Conservation (phyloP, 2,329 filamentous ascomycete species). For the Colletotrichum sp. region DNA sequence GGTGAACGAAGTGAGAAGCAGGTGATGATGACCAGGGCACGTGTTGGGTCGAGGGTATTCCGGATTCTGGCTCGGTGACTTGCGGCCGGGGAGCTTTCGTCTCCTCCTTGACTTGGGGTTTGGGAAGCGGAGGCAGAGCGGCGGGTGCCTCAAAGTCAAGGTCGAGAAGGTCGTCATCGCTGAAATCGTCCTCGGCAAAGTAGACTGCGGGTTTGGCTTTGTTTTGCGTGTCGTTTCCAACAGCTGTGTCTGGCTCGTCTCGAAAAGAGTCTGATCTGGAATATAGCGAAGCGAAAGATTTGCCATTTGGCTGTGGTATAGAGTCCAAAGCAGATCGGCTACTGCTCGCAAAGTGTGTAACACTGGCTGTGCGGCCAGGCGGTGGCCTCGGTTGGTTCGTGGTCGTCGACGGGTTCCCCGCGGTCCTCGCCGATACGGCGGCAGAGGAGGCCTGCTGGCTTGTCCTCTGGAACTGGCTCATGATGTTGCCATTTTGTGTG, state of each 20-base stretch:
- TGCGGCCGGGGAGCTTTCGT: conserved; percentile 19
- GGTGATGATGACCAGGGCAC: conserved; percentile 79
- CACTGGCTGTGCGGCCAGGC: conserved; percentile 8
- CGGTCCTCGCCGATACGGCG: conserved; percentile 46
- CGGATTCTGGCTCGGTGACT: conserved; percentile 6
- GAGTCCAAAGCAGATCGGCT: conserved; percentile 6
- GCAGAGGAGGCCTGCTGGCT: conserved; percentile 36
- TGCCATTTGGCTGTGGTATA: neutral
- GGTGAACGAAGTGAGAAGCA: conserved; percentile 49
- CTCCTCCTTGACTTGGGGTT: conserved; percentile 30
- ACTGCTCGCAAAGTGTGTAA: conserved; percentile 25
- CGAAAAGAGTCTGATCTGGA: conserved; percentile 54
- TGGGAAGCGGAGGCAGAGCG: conserved; percentile 43
- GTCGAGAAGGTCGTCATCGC: conserved; percentile 80
- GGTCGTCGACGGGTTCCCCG: neutral
- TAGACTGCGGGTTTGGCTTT: conserved; percentile 48
- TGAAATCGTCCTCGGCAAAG: conserved; percentile 84
- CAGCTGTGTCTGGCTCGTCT: conserved; percentile 34
- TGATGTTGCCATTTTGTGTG: conserved; percentile 50
- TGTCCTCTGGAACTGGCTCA: conserved; percentile 52
- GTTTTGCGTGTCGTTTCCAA: conserved; percentile 17
- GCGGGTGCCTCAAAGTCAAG: conserved; percentile 68
- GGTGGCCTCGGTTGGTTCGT: conserved; percentile 2
- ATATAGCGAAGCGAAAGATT: conserved; percentile 44
- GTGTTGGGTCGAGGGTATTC: conserved; percentile 23